Percentiles rank a stretch among this genome's conserved stretches.
Evolutionary conservation across 208 protist genomes (phyloP).

Genomic region (Tritrichomonas foetus): DNA sequence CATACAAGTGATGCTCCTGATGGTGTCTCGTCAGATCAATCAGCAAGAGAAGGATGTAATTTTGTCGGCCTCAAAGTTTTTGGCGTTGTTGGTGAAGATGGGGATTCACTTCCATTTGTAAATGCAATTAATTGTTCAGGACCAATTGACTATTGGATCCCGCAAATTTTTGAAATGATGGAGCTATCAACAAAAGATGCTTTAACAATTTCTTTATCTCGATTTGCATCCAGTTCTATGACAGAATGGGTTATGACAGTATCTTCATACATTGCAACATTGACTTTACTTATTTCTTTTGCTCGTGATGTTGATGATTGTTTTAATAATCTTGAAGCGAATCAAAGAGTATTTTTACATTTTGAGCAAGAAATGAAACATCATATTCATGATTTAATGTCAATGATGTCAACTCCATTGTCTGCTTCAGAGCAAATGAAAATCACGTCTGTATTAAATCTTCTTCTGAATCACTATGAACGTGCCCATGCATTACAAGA

Average conservation of each 20-base stretch:
- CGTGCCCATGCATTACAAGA: not conserved
- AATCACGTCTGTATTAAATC: not conserved
- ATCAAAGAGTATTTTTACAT: not conserved
- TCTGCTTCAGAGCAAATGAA: not conserved
- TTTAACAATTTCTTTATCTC: not conserved
- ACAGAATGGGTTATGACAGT: not conserved
- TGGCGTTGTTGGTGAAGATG: not conserved
- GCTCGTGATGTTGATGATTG: conserved; percentile 24
- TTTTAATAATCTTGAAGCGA: conserved; percentile 16
- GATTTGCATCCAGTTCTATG: not conserved
- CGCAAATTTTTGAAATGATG: not conserved
- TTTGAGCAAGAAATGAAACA: not conserved
- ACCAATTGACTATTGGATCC: not conserved
- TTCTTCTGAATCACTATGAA: not conserved
- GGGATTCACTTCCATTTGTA: not conserved
- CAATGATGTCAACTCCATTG: not conserved
- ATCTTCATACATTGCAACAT: not conserved
- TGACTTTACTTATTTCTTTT: not conserved
- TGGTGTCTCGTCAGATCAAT: not conserved
- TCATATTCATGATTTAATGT: not conserved
- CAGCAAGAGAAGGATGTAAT: not conserved
- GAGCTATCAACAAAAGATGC: not conserved
- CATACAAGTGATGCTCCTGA: not conserved
- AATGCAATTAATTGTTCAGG: not conserved
- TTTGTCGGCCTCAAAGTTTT: not conserved